These are phyloP conservation scores for Phytophthora aleatoria DNA, from an alignment of 352 stramenopile species.

Conservation along the genomic window DNA sequence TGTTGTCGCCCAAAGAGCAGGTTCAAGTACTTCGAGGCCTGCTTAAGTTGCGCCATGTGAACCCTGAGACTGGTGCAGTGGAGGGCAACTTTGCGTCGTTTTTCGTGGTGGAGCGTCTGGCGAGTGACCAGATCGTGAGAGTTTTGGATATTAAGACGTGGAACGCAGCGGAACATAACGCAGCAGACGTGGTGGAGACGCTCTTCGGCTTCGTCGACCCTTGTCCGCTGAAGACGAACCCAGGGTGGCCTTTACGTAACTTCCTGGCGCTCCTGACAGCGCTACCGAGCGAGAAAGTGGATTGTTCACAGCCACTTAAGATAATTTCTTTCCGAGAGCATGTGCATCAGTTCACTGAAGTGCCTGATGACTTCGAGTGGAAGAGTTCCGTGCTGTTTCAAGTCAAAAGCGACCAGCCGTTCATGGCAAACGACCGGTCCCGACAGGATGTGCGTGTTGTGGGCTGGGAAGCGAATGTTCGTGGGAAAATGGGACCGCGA, in stretches of 20 bases:
- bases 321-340: conserved; percentile 80
- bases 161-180: conserved; percentile 15
- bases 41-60: conserved; percentile 40
- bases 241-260: conserved; percentile 91
- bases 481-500: conserved; percentile 74
- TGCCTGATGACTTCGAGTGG: conserved; percentile 55
- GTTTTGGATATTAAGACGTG: conserved; percentile 43
- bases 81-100: conserved; percentile 59
- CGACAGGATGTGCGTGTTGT: conserved; percentile 46
- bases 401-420: conserved; percentile 42
- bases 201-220: conserved; percentile 92
- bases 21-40: conserved; percentile 43
- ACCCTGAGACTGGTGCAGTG: conserved; percentile 11
- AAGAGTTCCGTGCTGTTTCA: conserved; percentile 65
- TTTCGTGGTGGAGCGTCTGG: conserved; percentile 68
- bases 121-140: conserved; percentile 22
- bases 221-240: conserved; percentile 71
- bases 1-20: conserved; percentile 50
- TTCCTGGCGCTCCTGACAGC: conserved; percentile 71
- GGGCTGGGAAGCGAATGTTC: conserved; percentile 80
- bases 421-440: conserved; percentile 36
- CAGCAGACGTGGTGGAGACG: conserved; percentile 28
- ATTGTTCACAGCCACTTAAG: conserved; percentile 38
- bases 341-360: conserved; percentile 51
- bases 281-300: conserved; percentile 38